phyloP scores from a whole-genome alignment of 192 early-diverging fungal species.

The Coemansia sp. region DNA sequence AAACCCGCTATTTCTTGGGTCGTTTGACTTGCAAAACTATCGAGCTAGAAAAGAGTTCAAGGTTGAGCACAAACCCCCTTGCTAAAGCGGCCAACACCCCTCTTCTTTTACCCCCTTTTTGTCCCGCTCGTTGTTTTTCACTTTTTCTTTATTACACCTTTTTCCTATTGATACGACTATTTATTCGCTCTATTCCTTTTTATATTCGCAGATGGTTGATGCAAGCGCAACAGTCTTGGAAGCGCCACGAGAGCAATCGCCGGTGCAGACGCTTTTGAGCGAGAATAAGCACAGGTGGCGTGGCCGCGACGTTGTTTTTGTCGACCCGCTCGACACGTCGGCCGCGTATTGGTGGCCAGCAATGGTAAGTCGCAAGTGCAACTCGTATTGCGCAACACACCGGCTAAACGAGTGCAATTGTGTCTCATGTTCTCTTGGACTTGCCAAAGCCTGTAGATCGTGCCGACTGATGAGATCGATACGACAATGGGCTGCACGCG shows the following conservation, averaged over 20 bases:
- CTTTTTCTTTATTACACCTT: background rate
- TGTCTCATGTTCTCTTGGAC: too few species aligned
- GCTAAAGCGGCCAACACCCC: background rate
- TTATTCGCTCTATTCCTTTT: slow-evolving; percentile 6
- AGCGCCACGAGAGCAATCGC: slow-evolving; percentile 12
- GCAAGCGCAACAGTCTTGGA: slow-evolving; percentile 2
- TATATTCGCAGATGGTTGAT: slow-evolving; percentile 11
- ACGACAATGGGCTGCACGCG: slow-evolving; percentile 44
- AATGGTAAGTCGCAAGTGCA: slow-evolving; percentile 37
- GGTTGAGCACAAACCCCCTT: background rate
- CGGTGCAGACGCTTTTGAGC: background rate
- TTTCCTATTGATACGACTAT: background rate
- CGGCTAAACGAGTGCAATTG: too few species aligned
- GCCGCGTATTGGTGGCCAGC: slow-evolving; percentile 68
- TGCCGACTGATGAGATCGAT: slow-evolving; percentile 55
- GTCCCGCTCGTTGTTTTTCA: slow-evolving; percentile 4
- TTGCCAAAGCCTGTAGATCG: slow-evolving; percentile 29
- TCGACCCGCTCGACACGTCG: slow-evolving; percentile 61
- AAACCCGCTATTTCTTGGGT: too few species aligned
- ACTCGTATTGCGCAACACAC: too few species aligned
- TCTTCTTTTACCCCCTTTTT: slow-evolving; percentile 5
- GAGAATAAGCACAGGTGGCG: slow-evolving; percentile 24
- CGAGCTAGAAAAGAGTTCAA: background rate
- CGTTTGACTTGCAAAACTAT: too few species aligned
- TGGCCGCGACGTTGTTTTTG: slow-evolving; percentile 61